Base-by-base conservation (phyloP, 2,329 filamentous ascomycete species). In the Aspergillus novofumigatus region DNA sequence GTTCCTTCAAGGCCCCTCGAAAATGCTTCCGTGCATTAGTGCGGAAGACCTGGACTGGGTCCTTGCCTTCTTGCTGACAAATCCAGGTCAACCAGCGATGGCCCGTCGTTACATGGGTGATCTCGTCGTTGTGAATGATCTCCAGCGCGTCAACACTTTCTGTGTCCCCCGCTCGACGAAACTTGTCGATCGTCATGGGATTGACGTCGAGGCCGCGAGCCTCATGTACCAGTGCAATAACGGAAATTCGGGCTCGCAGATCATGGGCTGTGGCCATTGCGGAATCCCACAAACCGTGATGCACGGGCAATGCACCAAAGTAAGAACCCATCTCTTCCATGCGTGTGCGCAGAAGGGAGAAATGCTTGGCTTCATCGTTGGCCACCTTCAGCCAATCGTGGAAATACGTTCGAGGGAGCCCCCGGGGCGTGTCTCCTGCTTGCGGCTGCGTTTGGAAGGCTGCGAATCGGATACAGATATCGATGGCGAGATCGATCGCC, bases 381-480 rank as follows among this genome's bases (percentile, higher is more conserved):
- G 77, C 77, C 1, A 80, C 77, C 58, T 79, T 80, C 10, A 80
- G 64, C 77, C 77, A 80, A 63, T 80, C 77, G 57, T 78, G 75
- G 61, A 78, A 80, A 59, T 77, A 80, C 0, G 77, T 72, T 3
- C 77, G 72, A 0, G 77, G 77, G 3, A 80, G 59, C 29, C 68
- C 65, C 21, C 54, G 56, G 9, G 59, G 47, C n/a, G 28, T n/a
- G 11, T 53, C 68, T 55, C 3, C 57, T 59, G 9, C 63, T 57
- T 9, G 55, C 45, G 28, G 45, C 3, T 67, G 62, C 2, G 77
- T 78, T 38, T 72, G 73, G 57, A 80, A 80, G 3, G 72, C 69
- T 14, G 77, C 74, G 54, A 80, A 80, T 23, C 77, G 70, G 21
- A 78, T 73, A 51, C 77, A 78, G 49, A 80, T 79, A 62, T 80